Evolutionary conservation across 768 basidiomycete genomes (phyloP), one percentile per base, ranked within the genome.

Genomic region (Phanerochaete carnosa): DNA sequence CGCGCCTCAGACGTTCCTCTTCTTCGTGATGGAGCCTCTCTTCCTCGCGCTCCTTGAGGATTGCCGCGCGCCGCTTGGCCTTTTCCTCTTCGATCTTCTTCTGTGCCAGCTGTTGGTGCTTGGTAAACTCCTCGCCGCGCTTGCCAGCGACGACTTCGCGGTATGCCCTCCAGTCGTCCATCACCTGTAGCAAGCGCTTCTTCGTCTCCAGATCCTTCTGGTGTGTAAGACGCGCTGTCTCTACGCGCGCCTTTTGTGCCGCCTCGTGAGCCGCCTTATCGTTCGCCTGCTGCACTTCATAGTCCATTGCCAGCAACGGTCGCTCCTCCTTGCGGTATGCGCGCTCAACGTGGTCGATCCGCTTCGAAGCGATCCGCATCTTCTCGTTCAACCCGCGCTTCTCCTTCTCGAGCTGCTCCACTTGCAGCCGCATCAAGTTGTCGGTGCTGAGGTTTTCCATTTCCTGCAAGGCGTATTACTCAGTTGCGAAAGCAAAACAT

Each of bases 401-500:
- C 77, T 98, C 95, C 77, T 96, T 97, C 77, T 97, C 97, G 47
- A 98, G 81, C 70, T 98, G 94, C 65, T 94, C 88, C 37, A 97
- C 94, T 73, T 97, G 95, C 65, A 97, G 84, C 30, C 83, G 84
- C 73, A 98, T 89, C 63, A 98, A 83, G 50, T 86, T 85, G 68
- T 92, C 89, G 9, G 94, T 94, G 72, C 93, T 93, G 62, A 91
- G 79, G 54, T 85, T 86, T 66, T 93, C 90, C 73, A 95, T 81
- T 69, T 90, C 88, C 90, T 94, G 63, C 22, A 5, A 23, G 45
- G 28, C 23, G 23, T 9, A 49, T 26, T 15, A 30, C 55, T 55
- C 11, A 57, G 33, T 29, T 15, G 28, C 8, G 25, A 2, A 45
- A 4, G 23, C 11, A 26, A 58, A 22, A 15, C 15, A 61, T 55